Conservation (phyloP, 129 eudicot genomes). For the Tagetes erecta region DNA sequence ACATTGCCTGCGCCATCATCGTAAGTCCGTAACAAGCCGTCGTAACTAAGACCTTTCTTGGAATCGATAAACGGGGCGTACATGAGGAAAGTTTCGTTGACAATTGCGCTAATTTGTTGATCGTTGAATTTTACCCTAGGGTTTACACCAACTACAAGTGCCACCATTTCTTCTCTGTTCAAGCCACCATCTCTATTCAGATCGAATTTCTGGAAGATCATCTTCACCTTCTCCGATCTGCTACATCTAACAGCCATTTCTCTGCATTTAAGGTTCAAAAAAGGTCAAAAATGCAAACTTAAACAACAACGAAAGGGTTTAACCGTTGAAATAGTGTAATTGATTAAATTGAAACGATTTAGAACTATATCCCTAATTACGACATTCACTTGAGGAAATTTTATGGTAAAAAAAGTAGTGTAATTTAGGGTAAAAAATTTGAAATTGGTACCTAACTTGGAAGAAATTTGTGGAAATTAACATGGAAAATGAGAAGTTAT, state of each 20-base stretch:
- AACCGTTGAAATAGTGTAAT: too few species aligned
- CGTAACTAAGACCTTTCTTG: constrained; percentile 75
- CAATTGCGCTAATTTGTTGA: constrained; percentile 86
- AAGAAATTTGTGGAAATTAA: not conserved
- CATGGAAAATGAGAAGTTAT: not conserved
- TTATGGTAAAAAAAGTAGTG: too few species aligned
- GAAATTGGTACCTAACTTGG: not conserved
- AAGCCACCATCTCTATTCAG: constrained; percentile 76
- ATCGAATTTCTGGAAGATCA: constrained; percentile 88
- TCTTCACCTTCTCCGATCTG: constrained; percentile 95
- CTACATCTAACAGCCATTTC: constrained; percentile 75
- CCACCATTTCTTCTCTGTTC: constrained; percentile 88
- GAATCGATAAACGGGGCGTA: constrained; percentile 80
- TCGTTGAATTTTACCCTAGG: constrained; percentile 95
- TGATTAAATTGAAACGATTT: too few species aligned
- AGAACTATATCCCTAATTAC: too few species aligned
- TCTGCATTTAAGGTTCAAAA: not conserved
- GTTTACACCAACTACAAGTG: constrained; percentile 91
- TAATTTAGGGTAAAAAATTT: too few species aligned
- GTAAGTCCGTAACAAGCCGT: constrained; percentile 83
- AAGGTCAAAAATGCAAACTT: not conserved
- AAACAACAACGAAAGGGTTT: not conserved
- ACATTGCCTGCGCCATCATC: constrained; percentile 99
- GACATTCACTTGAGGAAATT: too few species aligned
- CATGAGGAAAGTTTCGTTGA: constrained; percentile 85